Evolutionary conservation across 345 rosid genomes (phyloP), one percentile per base, ranked within the genome.

Genomic region (Carallia brachiata): DNA sequence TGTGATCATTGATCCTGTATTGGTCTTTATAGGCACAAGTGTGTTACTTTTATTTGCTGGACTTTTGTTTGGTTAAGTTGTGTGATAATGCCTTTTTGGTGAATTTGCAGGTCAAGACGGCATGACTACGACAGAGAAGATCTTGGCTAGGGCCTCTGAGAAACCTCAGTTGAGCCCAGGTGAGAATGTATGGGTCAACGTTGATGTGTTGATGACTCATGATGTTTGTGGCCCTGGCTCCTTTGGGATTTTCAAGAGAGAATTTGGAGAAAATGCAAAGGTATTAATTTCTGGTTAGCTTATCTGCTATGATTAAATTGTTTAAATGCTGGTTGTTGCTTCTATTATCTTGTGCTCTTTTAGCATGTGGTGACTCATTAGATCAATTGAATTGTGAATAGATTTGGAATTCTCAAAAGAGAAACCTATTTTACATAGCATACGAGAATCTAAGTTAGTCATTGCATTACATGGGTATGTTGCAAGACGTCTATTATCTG

Each of bases 91-190:
- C 4, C 15, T 73, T 4, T 15, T 56, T 10, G 40, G 9, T 17
- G 30, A 44, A 44, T 44, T 44, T 70, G 67, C 78, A 95, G 98
- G 98, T 92, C 74, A 95, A 92, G 79, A 86, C 90, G 65, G 91
- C 88, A 89, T 90, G 98, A 92, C 98, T 7, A 83, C 90, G 98
- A 95, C 99, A 17, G 98, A 95, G 85, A 95, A 95, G 84, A 95
- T 95, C 48, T 64, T 95, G 58, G 91, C 98, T 3, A 89, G 81
- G 78, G 94, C 98, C 2, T 76, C 97, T 7, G 94, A 88, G 86
- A 90, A 87, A 75, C 60, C 91, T 6, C 85, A 77, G 61, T 80
- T 92, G 78, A 78, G 68, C 34, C 97, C 97, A 18, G 99, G 99
- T 53, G 99, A 95, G 69, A 95, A 95, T 73, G 88, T 86, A 48